Percentiles rank a stretch among this genome's conserved stretches.
These are phyloP conservation scores for Yamadazyma aaseri DNA, from an alignment of 1,139 yeast species.

Conservation along the genomic window DNA sequence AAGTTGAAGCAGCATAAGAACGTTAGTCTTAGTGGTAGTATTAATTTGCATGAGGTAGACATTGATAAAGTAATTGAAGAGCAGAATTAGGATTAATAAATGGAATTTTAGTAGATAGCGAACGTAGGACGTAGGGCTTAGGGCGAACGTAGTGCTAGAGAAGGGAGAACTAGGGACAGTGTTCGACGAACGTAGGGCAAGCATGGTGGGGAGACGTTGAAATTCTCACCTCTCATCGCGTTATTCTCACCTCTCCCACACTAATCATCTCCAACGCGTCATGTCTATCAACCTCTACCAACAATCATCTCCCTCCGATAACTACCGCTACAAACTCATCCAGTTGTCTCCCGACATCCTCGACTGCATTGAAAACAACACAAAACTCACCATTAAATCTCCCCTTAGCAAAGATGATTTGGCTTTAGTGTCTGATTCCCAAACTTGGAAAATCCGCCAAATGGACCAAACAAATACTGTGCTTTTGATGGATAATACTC, in stretches of 20 bases:
- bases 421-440: slow-evolving; percentile 58
- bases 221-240: too few relatives aligned
- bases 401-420: slow-evolving; percentile 40
- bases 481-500: slow-evolving; percentile 45
- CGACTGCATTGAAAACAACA: slow-evolving; percentile 33
- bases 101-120: not conserved
- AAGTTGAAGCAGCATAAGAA: slow-evolving; percentile 43
- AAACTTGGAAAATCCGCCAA: slow-evolving; percentile 68
- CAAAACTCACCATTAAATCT: slow-evolving; percentile 48
- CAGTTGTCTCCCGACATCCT: slow-evolving; percentile 60
- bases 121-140: too few relatives aligned
- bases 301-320: slow-evolving; percentile 20
- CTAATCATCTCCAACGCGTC: slow-evolving; percentile 2
- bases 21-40: slow-evolving; percentile 61
- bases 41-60: slow-evolving; percentile 65
- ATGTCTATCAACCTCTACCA: slow-evolving; percentile 16
- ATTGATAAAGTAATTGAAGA: slow-evolving; percentile 64
- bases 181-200: too few relatives aligned
- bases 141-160: too few relatives aligned
- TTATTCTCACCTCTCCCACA: too few relatives aligned
- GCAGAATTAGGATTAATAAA: slow-evolving; percentile 42
- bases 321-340: slow-evolving; percentile 49
- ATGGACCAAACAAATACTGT: slow-evolving; percentile 87
- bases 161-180: too few relatives aligned
- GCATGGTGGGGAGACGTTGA: too few relatives aligned